Evolutionary conservation across 495 filamentous ascomycete species (phyloP).

Genomic region (Penicillium cataractarum): DNA sequence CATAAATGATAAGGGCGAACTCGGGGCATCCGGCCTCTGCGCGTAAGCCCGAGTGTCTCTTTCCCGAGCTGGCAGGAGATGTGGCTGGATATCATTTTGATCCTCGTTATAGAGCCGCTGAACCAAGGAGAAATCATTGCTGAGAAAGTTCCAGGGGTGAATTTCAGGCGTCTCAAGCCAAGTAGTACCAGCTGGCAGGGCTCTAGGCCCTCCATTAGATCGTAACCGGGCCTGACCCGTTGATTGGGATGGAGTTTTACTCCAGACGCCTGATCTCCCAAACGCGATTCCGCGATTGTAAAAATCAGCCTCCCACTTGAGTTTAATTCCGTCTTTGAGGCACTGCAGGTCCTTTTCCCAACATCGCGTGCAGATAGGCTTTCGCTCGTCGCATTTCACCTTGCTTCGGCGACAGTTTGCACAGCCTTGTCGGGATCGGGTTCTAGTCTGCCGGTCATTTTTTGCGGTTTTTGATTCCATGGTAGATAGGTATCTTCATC

Average conservation of each 20-base stretch:
- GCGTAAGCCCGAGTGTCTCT: background rate
- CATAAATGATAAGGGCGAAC: background rate
- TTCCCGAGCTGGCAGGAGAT: background rate
- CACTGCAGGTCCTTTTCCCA: slow-evolving; percentile 17
- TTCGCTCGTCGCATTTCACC: slow-evolving; percentile 22
- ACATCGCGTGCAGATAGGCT: slow-evolving; percentile 14
- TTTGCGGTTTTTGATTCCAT: background rate
- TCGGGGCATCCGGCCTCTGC: background rate
- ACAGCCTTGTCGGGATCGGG: slow-evolving; percentile 15
- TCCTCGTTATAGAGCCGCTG: background rate
- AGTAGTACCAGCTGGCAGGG: background rate
- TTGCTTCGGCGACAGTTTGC: slow-evolving; percentile 17
- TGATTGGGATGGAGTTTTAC: background rate
- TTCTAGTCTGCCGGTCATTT: background rate
- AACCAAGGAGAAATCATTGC: background rate
- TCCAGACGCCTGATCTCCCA: slow-evolving; percentile 3
- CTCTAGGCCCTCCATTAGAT: background rate
- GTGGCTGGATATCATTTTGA: background rate
- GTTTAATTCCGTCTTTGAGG: background rate
- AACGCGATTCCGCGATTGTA: background rate
- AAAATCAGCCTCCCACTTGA: slow-evolving; percentile 1
- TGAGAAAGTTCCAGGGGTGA: background rate
- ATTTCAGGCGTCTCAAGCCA: slow-evolving; percentile 1
- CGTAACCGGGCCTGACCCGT: background rate
- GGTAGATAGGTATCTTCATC: background rate